These are phyloP conservation scores for Lepidium sativum DNA, from an alignment of 345 rosid species.

Conservation along the genomic window DNA sequence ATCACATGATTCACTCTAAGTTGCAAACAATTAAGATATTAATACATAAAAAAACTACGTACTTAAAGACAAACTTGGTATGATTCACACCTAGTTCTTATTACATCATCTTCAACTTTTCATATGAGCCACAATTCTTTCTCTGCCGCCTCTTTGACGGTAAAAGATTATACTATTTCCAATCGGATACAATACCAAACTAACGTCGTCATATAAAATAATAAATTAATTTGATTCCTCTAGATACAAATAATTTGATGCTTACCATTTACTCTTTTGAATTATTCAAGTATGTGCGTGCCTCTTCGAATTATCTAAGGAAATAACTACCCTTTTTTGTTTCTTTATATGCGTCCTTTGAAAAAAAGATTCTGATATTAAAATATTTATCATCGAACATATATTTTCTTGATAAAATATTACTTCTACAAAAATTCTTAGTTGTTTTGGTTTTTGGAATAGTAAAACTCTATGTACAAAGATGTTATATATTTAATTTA, in stretches of 20 bases:
- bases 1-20: neutral
- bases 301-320: slow-evolving; percentile 2
- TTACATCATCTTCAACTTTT: neutral
- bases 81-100: neutral
- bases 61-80: neutral
- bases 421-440: neutral
- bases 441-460: neutral
- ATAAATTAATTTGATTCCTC: neutral
- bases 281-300: neutral
- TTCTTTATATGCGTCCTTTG: slow-evolving; percentile 1
- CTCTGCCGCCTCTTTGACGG: slow-evolving; percentile 2
- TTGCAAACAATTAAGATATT: neutral
- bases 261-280: neutral
- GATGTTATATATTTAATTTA: neutral
- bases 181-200: neutral
- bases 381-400: neutral
- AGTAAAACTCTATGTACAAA: no score
- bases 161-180: neutral
- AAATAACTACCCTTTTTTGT: neutral
- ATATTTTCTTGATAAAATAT: neutral
- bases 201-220: neutral
- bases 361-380: neutral
- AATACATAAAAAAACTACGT: neutral
- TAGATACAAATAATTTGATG: neutral
- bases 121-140: slow-evolving; percentile 5